Evolutionary conservation across 495 filamentous ascomycete species (phyloP), one percentile per base, ranked within the genome.

Genomic region (Hypoxylon fuscum): DNA sequence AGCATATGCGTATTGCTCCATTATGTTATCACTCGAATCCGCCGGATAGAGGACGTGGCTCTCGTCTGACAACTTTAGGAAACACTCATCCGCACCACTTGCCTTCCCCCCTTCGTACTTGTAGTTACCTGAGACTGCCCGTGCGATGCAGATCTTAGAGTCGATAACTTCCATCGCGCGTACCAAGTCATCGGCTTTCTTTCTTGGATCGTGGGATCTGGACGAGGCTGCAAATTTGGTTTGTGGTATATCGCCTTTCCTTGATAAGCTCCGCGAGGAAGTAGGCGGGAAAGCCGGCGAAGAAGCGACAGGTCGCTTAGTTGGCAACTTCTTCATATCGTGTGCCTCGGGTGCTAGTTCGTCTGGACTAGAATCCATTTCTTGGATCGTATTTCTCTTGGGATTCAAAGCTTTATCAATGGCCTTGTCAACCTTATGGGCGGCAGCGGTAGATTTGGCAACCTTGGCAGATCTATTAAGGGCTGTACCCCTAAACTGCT

Each of bases 191-290:
- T 17, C 32, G 15, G 17, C 20, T 17, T 5, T 22, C 9, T 18
- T 29, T 27, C 15, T 42, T 11, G 15, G 5, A 12, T 8, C 17
- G 11, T 60, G 44, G 15, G 48, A 38, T 43, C 15, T 43, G 37
- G 40, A 40, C 27, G 49, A 31, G 5, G 20, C 21, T 11, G 42
- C 23, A 38, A 72, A 68, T 9, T 43, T 59, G 5, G 66, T 68
- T 17, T 29, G 27, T 32, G 2, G 7, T 22, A 70, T 72, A 49
- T 69, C 35, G 14, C 59, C 63, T 40, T 43, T 72, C 25, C 49
- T 63, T 10, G 67, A 72, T 25, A 70, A 43, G 37, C 64, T 72
- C 21, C 57, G 40, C 10, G 66, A 66, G 14, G 23, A n/a, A n/a
- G n/a, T n/a, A n/a, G n/a, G n/a, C n/a, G n/a, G n/a, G n/a, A n/a